Percentiles rank a stretch among this genome's conserved stretches.
phyloP scores from a whole-genome alignment of 441 rosid species.

The Brassica balearica region DNA sequence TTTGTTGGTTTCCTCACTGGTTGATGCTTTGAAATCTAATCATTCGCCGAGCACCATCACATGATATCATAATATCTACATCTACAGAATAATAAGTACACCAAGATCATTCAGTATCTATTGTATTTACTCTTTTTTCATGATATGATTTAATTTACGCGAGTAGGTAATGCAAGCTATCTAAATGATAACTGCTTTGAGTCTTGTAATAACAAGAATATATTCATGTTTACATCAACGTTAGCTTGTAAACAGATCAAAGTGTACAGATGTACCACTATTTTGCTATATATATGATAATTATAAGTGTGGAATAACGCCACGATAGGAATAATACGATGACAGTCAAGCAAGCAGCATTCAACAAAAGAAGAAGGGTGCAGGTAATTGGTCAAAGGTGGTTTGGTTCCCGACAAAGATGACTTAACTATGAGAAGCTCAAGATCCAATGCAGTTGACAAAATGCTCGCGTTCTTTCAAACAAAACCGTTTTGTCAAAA shows the following conservation, averaged over 20 bases:
- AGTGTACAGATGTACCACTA: not conserved
- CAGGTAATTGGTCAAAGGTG: constrained; percentile 28
- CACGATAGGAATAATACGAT: not conserved
- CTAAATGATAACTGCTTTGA: not conserved
- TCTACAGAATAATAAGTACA: constrained; percentile 28
- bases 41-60: constrained; percentile 33
- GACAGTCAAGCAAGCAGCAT: constrained; percentile 10
- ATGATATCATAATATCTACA: constrained; percentile 33
- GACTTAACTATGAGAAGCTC: constrained; percentile 6
- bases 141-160: constrained; percentile 14
- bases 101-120: constrained; percentile 30
- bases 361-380: constrained; percentile 16
- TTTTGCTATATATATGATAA: not conserved
- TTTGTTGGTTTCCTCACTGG: constrained; percentile 49
- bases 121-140: not conserved
- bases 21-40: constrained; percentile 42
- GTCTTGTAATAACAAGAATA: not conserved
- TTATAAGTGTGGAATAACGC: not conserved
- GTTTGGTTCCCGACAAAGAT: constrained; percentile 34
- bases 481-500: not conserved
- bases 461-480: not conserved
- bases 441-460: constrained; percentile 41
- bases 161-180: not conserved
- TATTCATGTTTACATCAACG: constrained; percentile 5
- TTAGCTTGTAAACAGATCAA: not conserved